Conservation (phyloP, 257 asterid genomes). For the Paraleonurus japonicus region DNA sequence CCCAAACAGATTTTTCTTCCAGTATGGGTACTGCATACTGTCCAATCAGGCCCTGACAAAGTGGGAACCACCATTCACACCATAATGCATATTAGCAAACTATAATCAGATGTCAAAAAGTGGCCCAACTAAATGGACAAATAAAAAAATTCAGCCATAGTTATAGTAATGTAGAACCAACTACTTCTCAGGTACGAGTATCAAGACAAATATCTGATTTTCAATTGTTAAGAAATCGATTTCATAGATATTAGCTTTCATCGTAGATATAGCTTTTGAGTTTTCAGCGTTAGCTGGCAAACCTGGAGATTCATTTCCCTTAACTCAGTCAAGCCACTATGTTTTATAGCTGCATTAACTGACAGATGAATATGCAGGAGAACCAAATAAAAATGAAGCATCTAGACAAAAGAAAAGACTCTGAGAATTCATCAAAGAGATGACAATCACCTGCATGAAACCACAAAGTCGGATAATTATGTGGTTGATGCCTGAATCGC, state of each 20-base stretch:
- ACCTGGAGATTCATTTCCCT: neutral
- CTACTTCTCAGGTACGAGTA: neutral
- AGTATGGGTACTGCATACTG: slow-evolving; percentile 97
- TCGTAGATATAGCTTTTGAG: neutral
- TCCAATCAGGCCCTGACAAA: slow-evolving; percentile 83
- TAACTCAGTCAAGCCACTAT: neutral
- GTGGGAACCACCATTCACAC: slow-evolving; percentile 21
- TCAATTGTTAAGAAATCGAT: neutral
- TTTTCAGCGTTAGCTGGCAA: slow-evolving; percentile 9
- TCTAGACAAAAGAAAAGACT: neutral
- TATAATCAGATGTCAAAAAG: slow-evolving; percentile 19
- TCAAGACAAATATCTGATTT: neutral
- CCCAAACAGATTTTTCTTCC: slow-evolving; percentile 99
- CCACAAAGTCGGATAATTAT: slow-evolving; percentile 87
- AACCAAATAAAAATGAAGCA: slow-evolving; percentile 3
- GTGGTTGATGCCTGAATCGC: slow-evolving; percentile 78
- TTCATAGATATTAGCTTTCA: neutral
- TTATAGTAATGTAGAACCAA: neutral
- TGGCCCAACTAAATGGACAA: neutral
- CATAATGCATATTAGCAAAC: slow-evolving; percentile 13
- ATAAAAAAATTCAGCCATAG: slow-evolving; percentile 2
- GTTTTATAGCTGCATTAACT: neutral
- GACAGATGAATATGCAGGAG: slow-evolving; percentile 9
- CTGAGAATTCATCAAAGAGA: slow-evolving; percentile 1
- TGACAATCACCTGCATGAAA: slow-evolving; percentile 86